Evolutionary conservation across 2,329 filamentous ascomycete species (phyloP), one percentile per base, ranked within the genome.

Genomic region (Cryphonectria parasitica): DNA sequence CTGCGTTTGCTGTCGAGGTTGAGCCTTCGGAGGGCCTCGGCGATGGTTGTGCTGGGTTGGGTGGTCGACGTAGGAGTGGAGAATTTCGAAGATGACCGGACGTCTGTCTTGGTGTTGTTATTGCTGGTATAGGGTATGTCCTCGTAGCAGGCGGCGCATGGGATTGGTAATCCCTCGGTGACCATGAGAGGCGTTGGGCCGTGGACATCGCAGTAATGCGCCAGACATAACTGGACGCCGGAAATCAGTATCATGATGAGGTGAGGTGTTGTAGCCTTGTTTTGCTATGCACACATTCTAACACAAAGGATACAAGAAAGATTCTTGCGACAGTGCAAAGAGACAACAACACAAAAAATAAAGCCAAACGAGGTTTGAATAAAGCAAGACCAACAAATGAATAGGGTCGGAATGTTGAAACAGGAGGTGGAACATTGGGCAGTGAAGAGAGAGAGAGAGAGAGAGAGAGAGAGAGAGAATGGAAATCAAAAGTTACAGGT

Each of bases 171-270:
- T 64, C 89, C 89, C 78, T 92, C 89, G 49, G 90, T 92, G 76
- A 91, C 89, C 87, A 92, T 90, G 71, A 92, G 80, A 65, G 89
- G 89, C 63, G 89, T 91, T 64, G 90, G 90, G 73, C 90, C 90
- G 80, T 92, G 90, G 73, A 88, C 84, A 79, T 92, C 90, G 84
- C 90, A 92, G 78, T 91, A 91, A 79, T 91, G 89, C 76, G 90
- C 90, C 75, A 92, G 84, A 78, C 89, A 91, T 77, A 91, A 82
- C 89, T 91, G 86, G 71, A 88, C 74, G 65, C 78, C 75, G 22
- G 78, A 77, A 31, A 78, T 85, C 77, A 85, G 82, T 77, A 82
- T 77, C 72, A 73, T 77, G 70, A 34, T 69, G 62, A 54, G 61
- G 10, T 43, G 36, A 41, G 19, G 61, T 28, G 25, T 2, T 10